Evolutionary conservation across 805 yeast species (phyloP), one percentile per base, ranked within the genome.

Genomic region (Tetrapisispora fleetii): DNA sequence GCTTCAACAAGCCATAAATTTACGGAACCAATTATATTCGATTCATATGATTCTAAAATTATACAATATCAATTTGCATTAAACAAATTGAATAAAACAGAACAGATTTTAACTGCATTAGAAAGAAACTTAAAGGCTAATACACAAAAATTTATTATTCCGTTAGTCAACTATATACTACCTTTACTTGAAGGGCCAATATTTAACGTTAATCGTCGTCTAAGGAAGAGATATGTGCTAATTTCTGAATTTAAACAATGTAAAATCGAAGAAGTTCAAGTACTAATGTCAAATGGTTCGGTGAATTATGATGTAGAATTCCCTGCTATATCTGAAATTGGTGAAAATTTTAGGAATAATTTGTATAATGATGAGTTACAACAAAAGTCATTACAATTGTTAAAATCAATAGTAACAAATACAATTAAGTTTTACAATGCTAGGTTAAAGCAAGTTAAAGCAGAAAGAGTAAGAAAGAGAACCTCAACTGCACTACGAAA

Each of bases 41-140:
- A 74, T 54, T 67, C 76, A 1, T 66, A 73, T 43, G 88, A 81
- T 53, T 77, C 80, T 14, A 74, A 75, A 51, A 69, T 79, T 21
- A 62, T 82, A 3, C 85, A 83, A 59, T 83, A 76, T 60, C 74
- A 73, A 48, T 78, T 78, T 55, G 76, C 80, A 10, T 65, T 75
- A 2, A 58, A 64, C 48, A 80, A 80, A 57, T 56, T 80, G 24
- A 67, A 67, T 36, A 62, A 64, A 33, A 59, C 75, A 42, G 50
- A 65, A 3, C 60, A 68, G 17, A 59, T 69, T 22, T 54, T 75
- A n/a, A 61, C 54, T 22, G 45, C 58, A 1, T 51, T 73, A 28
- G 55, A 58, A 38, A 56, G 54, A 22, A 57, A 54, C 39, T 49
- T 64, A 35, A 55, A 57, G 27, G 54, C 54, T 8, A 50, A 64